phyloP scores from a whole-genome alignment of 2,329 filamentous ascomycete species.

The Davidsoniella eucalypti region DNA sequence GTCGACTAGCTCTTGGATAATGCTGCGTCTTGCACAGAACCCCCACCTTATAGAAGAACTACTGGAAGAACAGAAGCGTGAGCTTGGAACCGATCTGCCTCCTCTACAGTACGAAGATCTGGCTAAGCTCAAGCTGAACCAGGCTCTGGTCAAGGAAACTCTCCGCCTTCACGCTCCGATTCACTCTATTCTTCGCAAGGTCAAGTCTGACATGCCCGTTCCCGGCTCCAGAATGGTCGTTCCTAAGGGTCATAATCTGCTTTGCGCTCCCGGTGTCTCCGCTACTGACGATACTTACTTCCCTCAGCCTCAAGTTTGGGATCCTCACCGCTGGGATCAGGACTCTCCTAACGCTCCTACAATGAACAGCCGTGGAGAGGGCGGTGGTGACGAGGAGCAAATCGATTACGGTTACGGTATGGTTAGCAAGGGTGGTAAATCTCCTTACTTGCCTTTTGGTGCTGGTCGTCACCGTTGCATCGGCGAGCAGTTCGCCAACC shows the following conservation, averaged over 20 bases:
- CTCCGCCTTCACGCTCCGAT: slow-evolving; percentile 83
- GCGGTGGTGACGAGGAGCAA: slow-evolving; percentile 53
- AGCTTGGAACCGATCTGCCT: slow-evolving; percentile 59
- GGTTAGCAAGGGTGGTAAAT: slow-evolving; percentile 76
- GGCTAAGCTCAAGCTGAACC: slow-evolving; percentile 62
- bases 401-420: slow-evolving; percentile 89
- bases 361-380: slow-evolving; percentile 24
- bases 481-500: slow-evolving; percentile 89
- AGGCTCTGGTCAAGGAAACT: slow-evolving; percentile 79
- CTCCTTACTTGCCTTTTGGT: slow-evolving; percentile 86
- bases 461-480: slow-evolving; percentile 89
- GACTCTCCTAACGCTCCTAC: slow-evolving; percentile 39
- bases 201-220: slow-evolving; percentile 73
- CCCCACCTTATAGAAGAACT: slow-evolving; percentile 68
- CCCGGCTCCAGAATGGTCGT: slow-evolving; percentile 71
- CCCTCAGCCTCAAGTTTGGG: slow-evolving; percentile 67
- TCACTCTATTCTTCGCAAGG: slow-evolving; percentile 85
- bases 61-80: slow-evolving; percentile 61
- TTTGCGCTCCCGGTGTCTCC: slow-evolving; percentile 73
- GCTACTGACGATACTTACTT: slow-evolving; percentile 59
- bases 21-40: slow-evolving; percentile 61
- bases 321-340: slow-evolving; percentile 79
- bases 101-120: slow-evolving; percentile 63
- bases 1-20: slow-evolving; percentile 70
- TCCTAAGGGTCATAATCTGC: slow-evolving; percentile 62